Conservation (phyloP, 768 basidiomycete genomes). For the Chalciporus sphaerocephalus region DNA sequence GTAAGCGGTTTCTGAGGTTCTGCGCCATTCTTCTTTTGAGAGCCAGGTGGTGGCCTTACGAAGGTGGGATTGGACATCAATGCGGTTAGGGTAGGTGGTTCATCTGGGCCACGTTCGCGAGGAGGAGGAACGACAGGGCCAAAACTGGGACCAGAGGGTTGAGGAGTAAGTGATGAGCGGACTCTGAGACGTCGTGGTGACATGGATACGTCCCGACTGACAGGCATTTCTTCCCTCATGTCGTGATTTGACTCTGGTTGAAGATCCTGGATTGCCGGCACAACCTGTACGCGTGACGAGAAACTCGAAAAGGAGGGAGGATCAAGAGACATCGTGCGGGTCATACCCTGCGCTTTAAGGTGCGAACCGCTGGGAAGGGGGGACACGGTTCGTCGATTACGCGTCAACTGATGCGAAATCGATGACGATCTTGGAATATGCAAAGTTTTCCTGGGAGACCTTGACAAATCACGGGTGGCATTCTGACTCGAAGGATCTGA, state of each 20-base stretch:
- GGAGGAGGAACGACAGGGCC: slow-evolving; percentile 39
- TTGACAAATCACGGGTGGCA: slow-evolving; percentile 19
- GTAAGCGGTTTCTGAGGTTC: slow-evolving; percentile 39
- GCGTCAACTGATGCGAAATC: slow-evolving; percentile 29
- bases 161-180: slow-evolving; percentile 69
- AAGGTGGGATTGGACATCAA: slow-evolving; percentile 67
- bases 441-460: slow-evolving; percentile 29
- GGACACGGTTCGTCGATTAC: slow-evolving; percentile 41
- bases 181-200: slow-evolving; percentile 46
- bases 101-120: slow-evolving; percentile 51
- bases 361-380: slow-evolving; percentile 33
- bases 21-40: slow-evolving; percentile 18
- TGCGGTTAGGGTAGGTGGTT: slow-evolving; percentile 62
- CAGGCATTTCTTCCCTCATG: slow-evolving; percentile 15
- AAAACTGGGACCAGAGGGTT: slow-evolving; percentile 44
- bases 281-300: slow-evolving; percentile 22
- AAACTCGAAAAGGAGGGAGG: slow-evolving; percentile 39
- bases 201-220: slow-evolving; percentile 42
- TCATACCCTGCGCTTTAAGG: slow-evolving; percentile 34
- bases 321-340: slow-evolving; percentile 73
- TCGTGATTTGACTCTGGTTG: slow-evolving; percentile 21
- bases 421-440: slow-evolving; percentile 29
- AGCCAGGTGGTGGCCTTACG: slow-evolving; percentile 51
- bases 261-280: slow-evolving; percentile 35
- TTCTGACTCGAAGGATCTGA: slow-evolving; percentile 19